Percentiles rank a stretch among this genome's conserved stretches.
Evolutionary conservation across 495 filamentous ascomycete species (phyloP).

Genomic region (Daldinia grandis): DNA sequence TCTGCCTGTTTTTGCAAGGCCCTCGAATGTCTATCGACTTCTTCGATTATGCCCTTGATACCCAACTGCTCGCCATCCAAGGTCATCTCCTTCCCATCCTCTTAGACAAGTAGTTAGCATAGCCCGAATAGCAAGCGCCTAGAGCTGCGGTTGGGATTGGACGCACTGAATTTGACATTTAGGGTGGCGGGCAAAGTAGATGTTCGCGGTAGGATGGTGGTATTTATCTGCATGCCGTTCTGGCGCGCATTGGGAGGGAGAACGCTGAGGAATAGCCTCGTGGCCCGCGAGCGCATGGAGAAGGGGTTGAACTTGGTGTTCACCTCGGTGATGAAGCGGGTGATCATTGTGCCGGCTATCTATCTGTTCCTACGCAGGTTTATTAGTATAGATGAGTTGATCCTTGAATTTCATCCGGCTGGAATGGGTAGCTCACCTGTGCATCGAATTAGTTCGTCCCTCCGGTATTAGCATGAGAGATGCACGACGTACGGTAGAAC

Average conservation of each 20-base stretch:
- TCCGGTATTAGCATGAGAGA: not conserved
- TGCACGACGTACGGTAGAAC: not conserved
- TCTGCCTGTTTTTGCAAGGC: conserved; percentile 81
- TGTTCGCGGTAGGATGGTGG: conserved; percentile 74
- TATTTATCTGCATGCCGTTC: conserved; percentile 76
- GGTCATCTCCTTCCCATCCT: conserved; percentile 82
- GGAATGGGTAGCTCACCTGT: no score
- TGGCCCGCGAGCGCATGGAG: conserved; percentile 74
- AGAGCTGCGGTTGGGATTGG: not conserved
- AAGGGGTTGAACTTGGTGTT: conserved; percentile 93
- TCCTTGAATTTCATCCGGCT: no score
- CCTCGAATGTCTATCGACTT: conserved; percentile 89
- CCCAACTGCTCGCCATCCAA: conserved; percentile 76
- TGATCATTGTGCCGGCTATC: conserved; percentile 73
- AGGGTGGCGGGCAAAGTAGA: conserved; percentile 70
- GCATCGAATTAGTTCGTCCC: not conserved
- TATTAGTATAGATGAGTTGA: not conserved
- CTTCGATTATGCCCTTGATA: conserved; percentile 86
- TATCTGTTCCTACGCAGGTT: not conserved
- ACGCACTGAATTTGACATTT: conserved; percentile 82
- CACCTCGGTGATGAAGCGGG: conserved; percentile 83
- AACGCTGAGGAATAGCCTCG: conserved; percentile 83
- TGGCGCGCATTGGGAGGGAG: conserved; percentile 82
- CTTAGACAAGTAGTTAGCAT: conserved; percentile 54
- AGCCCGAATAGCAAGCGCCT: not conserved